A percentile compares a stretch with the other conserved stretches of the same genome.
These are phyloP conservation scores for Pseudogymnoascus sp. DNA, from an alignment of 2,329 filamentous ascomycete species.

Conservation along the genomic window DNA sequence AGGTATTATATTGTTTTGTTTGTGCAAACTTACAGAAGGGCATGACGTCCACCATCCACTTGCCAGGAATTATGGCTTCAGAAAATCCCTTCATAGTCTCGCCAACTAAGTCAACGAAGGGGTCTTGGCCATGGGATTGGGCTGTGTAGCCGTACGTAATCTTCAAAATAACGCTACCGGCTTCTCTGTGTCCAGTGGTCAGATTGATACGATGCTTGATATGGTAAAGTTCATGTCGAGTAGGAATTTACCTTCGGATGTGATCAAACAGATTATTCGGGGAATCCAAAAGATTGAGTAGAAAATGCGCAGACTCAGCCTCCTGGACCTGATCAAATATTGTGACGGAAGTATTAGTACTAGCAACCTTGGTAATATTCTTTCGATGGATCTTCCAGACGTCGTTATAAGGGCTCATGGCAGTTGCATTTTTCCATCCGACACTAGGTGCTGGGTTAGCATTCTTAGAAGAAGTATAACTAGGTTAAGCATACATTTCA, in stretches of 20 bases:
- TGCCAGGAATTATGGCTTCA: slow-evolving; percentile 33
- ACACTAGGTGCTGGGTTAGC: slow-evolving; percentile 20
- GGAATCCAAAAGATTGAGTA: slow-evolving; percentile 34
- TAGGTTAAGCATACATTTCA: slow-evolving; percentile 28
- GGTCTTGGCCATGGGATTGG: slow-evolving; percentile 32
- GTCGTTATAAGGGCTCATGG: slow-evolving; percentile 30
- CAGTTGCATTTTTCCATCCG: slow-evolving; percentile 33
- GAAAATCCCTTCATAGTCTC: slow-evolving; percentile 34
- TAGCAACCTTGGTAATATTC: slow-evolving; percentile 36
- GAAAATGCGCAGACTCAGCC: slow-evolving; percentile 35
- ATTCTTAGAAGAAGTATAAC: neutral
- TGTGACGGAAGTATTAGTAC: slow-evolving; percentile 32
- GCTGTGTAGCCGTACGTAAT: slow-evolving; percentile 40
- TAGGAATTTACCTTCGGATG: slow-evolving; percentile 32
- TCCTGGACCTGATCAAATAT: slow-evolving; percentile 37
- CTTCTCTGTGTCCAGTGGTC: slow-evolving; percentile 25
- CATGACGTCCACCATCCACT: slow-evolving; percentile 38
- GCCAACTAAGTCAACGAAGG: slow-evolving; percentile 35
- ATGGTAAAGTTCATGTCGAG: neutral
- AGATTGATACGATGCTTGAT: neutral
- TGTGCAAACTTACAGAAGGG: slow-evolving; percentile 30
- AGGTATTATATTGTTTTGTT: neutral
- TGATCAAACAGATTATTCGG: slow-evolving; percentile 34
- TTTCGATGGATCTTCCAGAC: slow-evolving; percentile 37
- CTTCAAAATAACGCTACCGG: slow-evolving; percentile 35